A percentile compares a stretch with the other conserved stretches of the same genome.
phyloP scores from a whole-genome alignment of 768 basidiomycete genomes.

The Hypholoma fasciculare region DNA sequence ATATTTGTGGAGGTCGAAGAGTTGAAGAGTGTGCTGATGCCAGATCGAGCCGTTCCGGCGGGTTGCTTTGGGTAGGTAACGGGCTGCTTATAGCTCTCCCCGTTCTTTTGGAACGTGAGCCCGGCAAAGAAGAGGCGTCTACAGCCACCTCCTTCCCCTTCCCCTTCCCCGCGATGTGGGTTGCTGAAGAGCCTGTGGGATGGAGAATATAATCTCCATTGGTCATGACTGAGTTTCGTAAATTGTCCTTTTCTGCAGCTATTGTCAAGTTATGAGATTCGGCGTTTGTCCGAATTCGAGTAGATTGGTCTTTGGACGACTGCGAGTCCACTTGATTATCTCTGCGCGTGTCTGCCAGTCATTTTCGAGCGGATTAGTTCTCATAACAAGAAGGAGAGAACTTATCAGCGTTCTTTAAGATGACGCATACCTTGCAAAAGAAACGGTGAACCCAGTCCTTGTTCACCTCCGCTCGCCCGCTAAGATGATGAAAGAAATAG shows the following conservation, averaged over 20 bases:
- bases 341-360: conserved; percentile 29
- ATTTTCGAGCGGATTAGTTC: conserved; percentile 2
- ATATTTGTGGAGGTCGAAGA: conserved; percentile 36
- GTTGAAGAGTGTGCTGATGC: conserved; percentile 26
- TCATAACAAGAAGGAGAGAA: conserved; percentile 10
- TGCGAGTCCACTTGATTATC: conserved; percentile 33
- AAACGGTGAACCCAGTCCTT: conserved; percentile 37
- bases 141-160: conserved; percentile 14
- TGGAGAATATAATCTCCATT: conserved; percentile 18
- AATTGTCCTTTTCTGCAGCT: neutral
- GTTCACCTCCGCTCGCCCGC: conserved; percentile 25
- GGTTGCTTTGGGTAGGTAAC: conserved; percentile 19
- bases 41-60: conserved; percentile 27
- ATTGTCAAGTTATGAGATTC: conserved; percentile 8
- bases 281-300: conserved; percentile 4
- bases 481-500: conserved; percentile 23
- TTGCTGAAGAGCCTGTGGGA: conserved; percentile 19
- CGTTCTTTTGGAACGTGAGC: conserved; percentile 17
- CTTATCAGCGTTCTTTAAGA: neutral
- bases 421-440: conserved; percentile 34
- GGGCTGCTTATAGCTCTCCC: conserved; percentile 21
- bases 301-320: conserved; percentile 15
- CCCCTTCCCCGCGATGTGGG: conserved; percentile 15
- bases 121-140: conserved; percentile 5
- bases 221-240: conserved; percentile 19